A percentile compares a stretch with the other conserved stretches of the same genome.
Evolutionary conservation across 805 yeast genomes (phyloP).

Genomic region (Candida pseudoglaebosa): DNA sequence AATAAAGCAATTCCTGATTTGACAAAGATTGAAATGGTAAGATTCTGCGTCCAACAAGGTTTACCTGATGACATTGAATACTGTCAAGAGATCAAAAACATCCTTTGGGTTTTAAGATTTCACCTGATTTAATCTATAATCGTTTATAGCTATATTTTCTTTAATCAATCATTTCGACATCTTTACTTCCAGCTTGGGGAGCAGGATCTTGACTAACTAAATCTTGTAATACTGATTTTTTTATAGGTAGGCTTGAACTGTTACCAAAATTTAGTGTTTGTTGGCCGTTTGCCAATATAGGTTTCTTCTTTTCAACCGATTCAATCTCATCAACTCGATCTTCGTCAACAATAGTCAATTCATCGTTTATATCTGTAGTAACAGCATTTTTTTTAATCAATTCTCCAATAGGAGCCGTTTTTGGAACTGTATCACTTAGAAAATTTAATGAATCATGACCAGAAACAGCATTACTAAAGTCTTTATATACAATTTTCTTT

Average conservation of each 20-base stretch:
- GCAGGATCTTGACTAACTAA: conserved; percentile 21
- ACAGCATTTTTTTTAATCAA: conserved; percentile 43
- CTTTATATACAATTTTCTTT: conserved; percentile 66
- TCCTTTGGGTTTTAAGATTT: conserved; percentile 25
- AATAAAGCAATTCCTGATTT: conserved; percentile 40
- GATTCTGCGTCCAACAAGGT: conserved; percentile 26
- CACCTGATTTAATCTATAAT: not conserved
- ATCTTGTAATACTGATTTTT: conserved; percentile 33
- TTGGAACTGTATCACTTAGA: conserved; percentile 65
- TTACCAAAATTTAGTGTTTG: conserved; percentile 22
- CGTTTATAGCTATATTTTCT: conserved; percentile 1
- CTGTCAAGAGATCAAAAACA: conserved; percentile 23
- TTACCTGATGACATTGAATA: conserved; percentile 15
- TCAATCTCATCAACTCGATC: conserved; percentile 7
- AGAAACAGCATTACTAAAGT: conserved; percentile 61
- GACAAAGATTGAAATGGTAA: conserved; percentile 31
- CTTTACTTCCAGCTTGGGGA: conserved; percentile 5
- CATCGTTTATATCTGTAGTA: conserved; percentile 12
- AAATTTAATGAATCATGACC: conserved; percentile 59
- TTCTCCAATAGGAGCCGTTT: conserved; percentile 48
- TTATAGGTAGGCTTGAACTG: conserved; percentile 11
- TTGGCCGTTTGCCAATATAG: conserved; percentile 38
- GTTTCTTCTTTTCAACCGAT: conserved; percentile 4
- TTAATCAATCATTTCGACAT: conserved; percentile 12
- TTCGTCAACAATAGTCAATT: conserved; percentile 7